These are phyloP conservation scores for Cytospora leucostoma DNA, from an alignment of 2,329 filamentous ascomycete genomes.

Conservation along the genomic window DNA sequence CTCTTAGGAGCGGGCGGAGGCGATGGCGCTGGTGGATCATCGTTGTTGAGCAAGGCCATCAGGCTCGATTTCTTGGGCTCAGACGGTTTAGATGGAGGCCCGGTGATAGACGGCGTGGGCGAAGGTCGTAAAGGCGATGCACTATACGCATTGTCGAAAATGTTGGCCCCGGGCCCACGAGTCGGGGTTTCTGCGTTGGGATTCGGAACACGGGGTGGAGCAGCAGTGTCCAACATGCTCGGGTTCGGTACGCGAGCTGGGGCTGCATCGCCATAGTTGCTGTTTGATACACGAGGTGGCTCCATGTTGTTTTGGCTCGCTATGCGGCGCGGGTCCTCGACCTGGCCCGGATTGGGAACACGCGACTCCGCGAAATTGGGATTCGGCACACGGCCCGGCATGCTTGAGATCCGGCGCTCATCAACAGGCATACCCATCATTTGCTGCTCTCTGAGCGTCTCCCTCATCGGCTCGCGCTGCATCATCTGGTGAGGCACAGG, in stretches of 20 bases:
- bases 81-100: constrained; percentile 44
- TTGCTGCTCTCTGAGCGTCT: constrained; percentile 19
- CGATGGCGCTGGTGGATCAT: constrained; percentile 44
- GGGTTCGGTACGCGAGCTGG: constrained; percentile 26
- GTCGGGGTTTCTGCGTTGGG: constrained; percentile 25
- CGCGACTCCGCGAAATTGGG: constrained; percentile 24
- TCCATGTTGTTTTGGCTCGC: constrained; percentile 22
- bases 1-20: constrained; percentile 52
- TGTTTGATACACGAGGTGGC: constrained; percentile 20
- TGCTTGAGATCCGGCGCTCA: constrained; percentile 42
- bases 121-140: constrained; percentile 32
- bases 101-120: constrained; percentile 42
- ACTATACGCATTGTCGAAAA: constrained; percentile 26
- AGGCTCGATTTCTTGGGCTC: constrained; percentile 65
- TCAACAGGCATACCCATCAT: constrained; percentile 38
- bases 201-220: constrained; percentile 24
- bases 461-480: constrained; percentile 22
- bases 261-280: constrained; percentile 11
- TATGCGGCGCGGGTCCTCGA: constrained; percentile 21
- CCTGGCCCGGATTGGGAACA: constrained; percentile 14
- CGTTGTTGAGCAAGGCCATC: constrained; percentile 65
- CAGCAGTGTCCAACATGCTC: constrained; percentile 18
- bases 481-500: constrained; percentile 28
- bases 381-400: constrained; percentile 40
- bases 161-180: constrained; percentile 30